A percentile compares a stretch with the other conserved stretches of the same genome.
These are phyloP conservation scores for Borovskyia barvae DNA, from an alignment of 208 protist species.

Conservation along the genomic window DNA sequence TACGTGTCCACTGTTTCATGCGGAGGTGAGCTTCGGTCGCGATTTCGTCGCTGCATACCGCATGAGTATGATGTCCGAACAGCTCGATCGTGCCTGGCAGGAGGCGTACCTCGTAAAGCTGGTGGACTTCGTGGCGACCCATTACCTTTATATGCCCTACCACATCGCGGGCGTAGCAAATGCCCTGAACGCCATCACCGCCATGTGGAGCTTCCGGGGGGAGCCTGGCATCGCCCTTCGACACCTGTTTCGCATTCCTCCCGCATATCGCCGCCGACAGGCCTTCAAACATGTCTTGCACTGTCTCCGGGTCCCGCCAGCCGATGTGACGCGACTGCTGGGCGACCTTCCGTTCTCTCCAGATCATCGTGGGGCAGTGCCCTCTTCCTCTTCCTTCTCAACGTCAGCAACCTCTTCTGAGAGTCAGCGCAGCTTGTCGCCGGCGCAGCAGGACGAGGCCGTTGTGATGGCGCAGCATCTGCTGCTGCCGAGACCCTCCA, in stretches of 20 bases:
- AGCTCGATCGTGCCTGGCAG: slow-evolving; percentile 75
- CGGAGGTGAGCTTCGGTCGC: slow-evolving; percentile 80
- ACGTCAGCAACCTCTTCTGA: background rate
- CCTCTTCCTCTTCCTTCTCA: background rate
- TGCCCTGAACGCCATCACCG: slow-evolving; percentile 79
- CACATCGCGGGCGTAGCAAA: slow-evolving; percentile 84
- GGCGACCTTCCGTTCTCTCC: slow-evolving; percentile 60
- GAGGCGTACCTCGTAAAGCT: slow-evolving; percentile 75
- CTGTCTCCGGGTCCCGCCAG: slow-evolving; percentile 53
- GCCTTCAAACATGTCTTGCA: slow-evolving; percentile 79
- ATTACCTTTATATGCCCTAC: slow-evolving; percentile 75
- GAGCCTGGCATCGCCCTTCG: slow-evolving; percentile 76
- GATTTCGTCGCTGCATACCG: slow-evolving; percentile 86
- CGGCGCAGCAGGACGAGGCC: slow-evolving; percentile 20
- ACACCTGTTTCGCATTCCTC: slow-evolving; percentile 66
- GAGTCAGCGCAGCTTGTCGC: slow-evolving; percentile 1
- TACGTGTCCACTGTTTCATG: slow-evolving; percentile 74
- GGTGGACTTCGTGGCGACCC: slow-evolving; percentile 57
- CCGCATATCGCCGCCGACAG: slow-evolving; percentile 74
- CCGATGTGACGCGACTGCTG: slow-evolving; percentile 56
- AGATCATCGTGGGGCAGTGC: slow-evolving; percentile 21
- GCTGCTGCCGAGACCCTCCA: slow-evolving; percentile 67
- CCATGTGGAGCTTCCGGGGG: slow-evolving; percentile 81
- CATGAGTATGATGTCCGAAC: slow-evolving; percentile 88
- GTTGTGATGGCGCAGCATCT: slow-evolving; percentile 68